Evolutionary conservation across 2,329 filamentous ascomycete genomes (phyloP).

Genomic region (Neodidymelliopsis sp.): DNA sequence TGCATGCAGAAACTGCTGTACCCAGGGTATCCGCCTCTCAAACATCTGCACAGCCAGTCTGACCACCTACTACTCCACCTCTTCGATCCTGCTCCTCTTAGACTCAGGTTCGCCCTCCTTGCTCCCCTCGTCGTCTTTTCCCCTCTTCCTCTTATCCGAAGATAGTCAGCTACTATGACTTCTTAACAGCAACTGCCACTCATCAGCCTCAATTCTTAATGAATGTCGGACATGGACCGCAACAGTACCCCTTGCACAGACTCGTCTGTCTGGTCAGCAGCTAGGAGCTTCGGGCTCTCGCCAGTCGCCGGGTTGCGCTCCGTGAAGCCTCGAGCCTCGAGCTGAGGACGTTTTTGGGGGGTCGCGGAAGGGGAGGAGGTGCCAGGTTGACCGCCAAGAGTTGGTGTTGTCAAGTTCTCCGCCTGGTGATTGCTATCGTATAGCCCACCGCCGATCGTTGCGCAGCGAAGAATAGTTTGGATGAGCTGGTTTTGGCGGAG

Average conservation of each 20-base stretch:
- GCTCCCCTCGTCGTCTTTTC: not conserved
- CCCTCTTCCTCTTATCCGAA: slow-evolving; percentile 20
- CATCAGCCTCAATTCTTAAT: slow-evolving; percentile 14
- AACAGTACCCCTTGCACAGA: slow-evolving; percentile 61
- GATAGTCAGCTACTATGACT: slow-evolving; percentile 24
- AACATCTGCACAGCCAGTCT: not conserved
- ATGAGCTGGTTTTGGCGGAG: slow-evolving; percentile 97
- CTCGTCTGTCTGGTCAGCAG: slow-evolving; percentile 69
- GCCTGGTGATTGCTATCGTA: slow-evolving; percentile 69
- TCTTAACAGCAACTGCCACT: slow-evolving; percentile 18
- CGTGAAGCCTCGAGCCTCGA: slow-evolving; percentile 71
- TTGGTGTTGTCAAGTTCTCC: slow-evolving; percentile 38
- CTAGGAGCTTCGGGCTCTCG: slow-evolving; percentile 66
- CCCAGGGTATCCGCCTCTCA: not conserved
- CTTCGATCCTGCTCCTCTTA: slow-evolving; percentile 11
- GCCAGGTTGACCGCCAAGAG: slow-evolving; percentile 32
- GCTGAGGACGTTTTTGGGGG: slow-evolving; percentile 54
- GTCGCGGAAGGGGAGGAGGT: slow-evolving; percentile 8
- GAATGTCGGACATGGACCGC: slow-evolving; percentile 15
- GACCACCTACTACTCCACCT: slow-evolving; percentile 3
- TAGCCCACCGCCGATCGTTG: slow-evolving; percentile 84
- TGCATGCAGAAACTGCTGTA: not conserved
- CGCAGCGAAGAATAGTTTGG: slow-evolving; percentile 96
- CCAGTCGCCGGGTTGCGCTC: slow-evolving; percentile 69
- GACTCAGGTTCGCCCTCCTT: slow-evolving; percentile 4